Conservation (phyloP, 2,329 filamentous ascomycete genomes). For the Cladosporium sphaerospermum region DNA sequence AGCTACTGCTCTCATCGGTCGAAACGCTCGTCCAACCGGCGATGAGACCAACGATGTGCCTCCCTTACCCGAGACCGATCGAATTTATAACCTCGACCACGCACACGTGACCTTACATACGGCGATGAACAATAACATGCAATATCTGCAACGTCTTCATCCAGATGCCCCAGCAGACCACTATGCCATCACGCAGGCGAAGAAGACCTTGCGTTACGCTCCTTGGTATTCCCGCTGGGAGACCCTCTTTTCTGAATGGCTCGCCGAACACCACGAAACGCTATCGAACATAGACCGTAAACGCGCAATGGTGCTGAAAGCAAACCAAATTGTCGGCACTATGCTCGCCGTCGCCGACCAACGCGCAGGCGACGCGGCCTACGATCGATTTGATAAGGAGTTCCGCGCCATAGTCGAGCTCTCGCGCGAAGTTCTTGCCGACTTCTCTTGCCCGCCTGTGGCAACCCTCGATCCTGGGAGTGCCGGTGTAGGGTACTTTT, state of each 20-base stretch:
- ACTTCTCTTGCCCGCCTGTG: constrained; percentile 28
- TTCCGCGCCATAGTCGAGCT: constrained; percentile 31
- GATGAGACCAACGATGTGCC: constrained; percentile 23
- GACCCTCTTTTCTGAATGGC: constrained; percentile 22
- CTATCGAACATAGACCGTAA: constrained; percentile 28
- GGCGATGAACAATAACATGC: constrained; percentile 30
- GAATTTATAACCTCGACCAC: constrained; percentile 27
- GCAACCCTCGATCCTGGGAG: constrained; percentile 24
- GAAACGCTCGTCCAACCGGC: constrained; percentile 23
- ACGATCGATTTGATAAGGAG: constrained; percentile 27
- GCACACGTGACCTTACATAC: constrained; percentile 28
- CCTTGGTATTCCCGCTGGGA: constrained; percentile 29
- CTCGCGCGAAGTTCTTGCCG: constrained; percentile 27
- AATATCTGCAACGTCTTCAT: constrained; percentile 28
- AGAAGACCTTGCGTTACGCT: constrained; percentile 27
- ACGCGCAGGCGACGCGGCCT: constrained; percentile 25
- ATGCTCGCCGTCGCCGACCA: constrained; percentile 29
- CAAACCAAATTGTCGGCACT: constrained; percentile 28
- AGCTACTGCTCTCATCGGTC: constrained; percentile 27
- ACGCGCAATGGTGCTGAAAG: constrained; percentile 31
- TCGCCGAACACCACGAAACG: constrained; percentile 21
- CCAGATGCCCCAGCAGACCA: constrained; percentile 25
- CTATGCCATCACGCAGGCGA: constrained; percentile 25
- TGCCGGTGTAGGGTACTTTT: constrained; percentile 26
- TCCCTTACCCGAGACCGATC: constrained; percentile 23